Percentiles rank a stretch among this genome's conserved stretches.
phyloP scores from a whole-genome alignment of 352 stramenopile genomes.

The Peronospora belbahrii region DNA sequence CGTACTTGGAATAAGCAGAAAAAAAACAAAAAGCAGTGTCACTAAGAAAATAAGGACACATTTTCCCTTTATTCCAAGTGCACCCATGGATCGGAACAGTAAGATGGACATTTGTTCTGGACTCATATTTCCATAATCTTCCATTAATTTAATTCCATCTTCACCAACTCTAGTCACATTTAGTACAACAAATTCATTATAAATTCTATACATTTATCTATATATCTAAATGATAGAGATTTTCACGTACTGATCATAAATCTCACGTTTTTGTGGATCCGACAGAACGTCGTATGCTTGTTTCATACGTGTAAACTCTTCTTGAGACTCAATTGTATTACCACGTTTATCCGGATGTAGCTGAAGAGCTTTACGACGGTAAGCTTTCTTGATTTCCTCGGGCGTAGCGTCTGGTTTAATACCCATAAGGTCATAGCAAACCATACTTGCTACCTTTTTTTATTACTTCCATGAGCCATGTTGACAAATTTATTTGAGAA shows the following conservation, averaged over 20 bases:
- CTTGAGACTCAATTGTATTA: conserved; percentile 72
- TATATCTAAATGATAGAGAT: too few species aligned
- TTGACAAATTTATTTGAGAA: neutral
- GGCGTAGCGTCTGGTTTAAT: conserved; percentile 60
- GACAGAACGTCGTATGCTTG: conserved; percentile 90
- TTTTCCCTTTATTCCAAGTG: conserved; percentile 58
- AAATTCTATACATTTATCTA: conserved; percentile 2
- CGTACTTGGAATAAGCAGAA: conserved; percentile 80
- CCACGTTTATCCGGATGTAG: conserved; percentile 88
- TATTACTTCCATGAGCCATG: conserved; percentile 26
- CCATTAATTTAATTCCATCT: conserved; percentile 85
- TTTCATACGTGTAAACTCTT: conserved; percentile 90
- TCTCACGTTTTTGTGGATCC: conserved; percentile 77
- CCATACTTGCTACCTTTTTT: conserved; percentile 65
- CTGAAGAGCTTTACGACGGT: conserved; percentile 86
- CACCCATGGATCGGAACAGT: conserved; percentile 68
- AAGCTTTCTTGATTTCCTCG: conserved; percentile 90
- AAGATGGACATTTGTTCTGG: conserved; percentile 60
- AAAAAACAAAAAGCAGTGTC: conserved; percentile 75
- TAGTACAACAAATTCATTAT: neutral
- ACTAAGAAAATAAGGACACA: conserved; percentile 62
- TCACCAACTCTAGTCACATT: conserved; percentile 51
- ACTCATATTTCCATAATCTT: conserved; percentile 80
- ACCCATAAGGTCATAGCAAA: conserved; percentile 82
- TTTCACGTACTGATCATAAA: conserved; percentile 62